Conservation (phyloP, 2,329 filamentous ascomycete genomes). For the Apiospora rasikravindrae region DNA sequence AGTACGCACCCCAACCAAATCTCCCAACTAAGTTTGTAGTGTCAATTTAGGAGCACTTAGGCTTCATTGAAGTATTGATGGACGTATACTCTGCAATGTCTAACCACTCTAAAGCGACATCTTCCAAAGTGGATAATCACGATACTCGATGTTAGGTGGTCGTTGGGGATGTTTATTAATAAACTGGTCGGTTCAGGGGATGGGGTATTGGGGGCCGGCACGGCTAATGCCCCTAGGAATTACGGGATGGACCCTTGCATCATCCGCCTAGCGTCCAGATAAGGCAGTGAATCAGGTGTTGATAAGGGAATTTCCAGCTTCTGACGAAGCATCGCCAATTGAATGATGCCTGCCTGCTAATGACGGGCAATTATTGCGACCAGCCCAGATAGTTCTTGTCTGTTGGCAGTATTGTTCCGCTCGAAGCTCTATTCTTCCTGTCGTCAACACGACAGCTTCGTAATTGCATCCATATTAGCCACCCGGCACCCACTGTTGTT, state of each 20-base stretch:
- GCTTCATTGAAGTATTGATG: no score
- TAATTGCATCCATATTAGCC: background rate
- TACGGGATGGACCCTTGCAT: conserved; percentile 24
- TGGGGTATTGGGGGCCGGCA: conserved; percentile 21
- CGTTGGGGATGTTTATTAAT: conserved; percentile 1
- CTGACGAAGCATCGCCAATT: conserved; percentile 27
- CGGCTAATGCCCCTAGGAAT: conserved; percentile 6
- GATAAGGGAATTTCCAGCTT: conserved; percentile 36
- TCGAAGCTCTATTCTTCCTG: background rate
- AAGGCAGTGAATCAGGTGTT: conserved; percentile 31
- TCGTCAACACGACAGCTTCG: background rate
- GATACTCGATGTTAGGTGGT: background rate
- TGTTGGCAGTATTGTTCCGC: background rate
- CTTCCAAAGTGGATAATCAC: no score
- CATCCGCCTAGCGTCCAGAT: conserved; percentile 32
- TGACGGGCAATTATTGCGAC: conserved; percentile 17
- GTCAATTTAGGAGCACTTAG: background rate
- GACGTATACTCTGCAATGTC: background rate
- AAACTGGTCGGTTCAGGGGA: conserved; percentile 15
- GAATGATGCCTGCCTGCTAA: background rate
- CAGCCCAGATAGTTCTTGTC: background rate
- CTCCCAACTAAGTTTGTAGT: background rate
- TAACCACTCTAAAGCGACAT: background rate
- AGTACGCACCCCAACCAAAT: background rate
- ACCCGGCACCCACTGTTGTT: background rate